Conservation (phyloP, 257 asterid genomes). For the Nicotiana otophora region DNA sequence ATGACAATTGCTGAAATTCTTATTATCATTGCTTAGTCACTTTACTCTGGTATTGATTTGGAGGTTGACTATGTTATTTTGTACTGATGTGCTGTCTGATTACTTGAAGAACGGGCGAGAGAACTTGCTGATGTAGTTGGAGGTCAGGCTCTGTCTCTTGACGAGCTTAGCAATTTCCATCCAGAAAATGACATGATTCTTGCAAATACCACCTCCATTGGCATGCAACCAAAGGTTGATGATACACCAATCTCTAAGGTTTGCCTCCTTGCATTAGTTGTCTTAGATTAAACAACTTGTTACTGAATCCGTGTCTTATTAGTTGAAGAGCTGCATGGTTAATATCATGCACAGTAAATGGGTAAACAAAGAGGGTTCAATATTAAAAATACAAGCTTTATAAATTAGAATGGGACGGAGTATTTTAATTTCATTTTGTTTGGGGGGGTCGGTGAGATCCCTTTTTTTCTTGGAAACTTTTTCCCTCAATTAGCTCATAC, state of each 20-base stretch:
- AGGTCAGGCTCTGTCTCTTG: constrained; percentile 74
- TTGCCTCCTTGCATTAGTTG: constrained; percentile 11
- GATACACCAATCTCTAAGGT: constrained; percentile 92
- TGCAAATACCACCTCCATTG: constrained; percentile 91
- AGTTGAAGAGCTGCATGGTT: background rate
- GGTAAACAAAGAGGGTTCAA: background rate
- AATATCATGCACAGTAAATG: background rate
- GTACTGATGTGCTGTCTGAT: background rate
- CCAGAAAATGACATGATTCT: constrained; percentile 93
- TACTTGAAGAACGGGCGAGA: constrained; percentile 65
- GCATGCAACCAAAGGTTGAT: constrained; percentile 93
- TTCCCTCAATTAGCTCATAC: background rate
- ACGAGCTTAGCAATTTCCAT: constrained; percentile 56
- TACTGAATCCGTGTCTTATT: background rate
- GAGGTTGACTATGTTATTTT: background rate
- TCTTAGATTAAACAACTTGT: background rate
- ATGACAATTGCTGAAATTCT: background rate
- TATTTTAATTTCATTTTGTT: background rate
- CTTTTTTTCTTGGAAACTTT: background rate
- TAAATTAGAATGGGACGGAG: background rate
- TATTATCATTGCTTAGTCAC: background rate
- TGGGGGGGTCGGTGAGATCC: too few species aligned
- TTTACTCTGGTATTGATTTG: background rate
- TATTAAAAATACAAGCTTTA: background rate
- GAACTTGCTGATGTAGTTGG: constrained; percentile 75